phyloP scores from a whole-genome alignment of 2,329 filamentous ascomycete species.

The Xylariaceae sp. region DNA sequence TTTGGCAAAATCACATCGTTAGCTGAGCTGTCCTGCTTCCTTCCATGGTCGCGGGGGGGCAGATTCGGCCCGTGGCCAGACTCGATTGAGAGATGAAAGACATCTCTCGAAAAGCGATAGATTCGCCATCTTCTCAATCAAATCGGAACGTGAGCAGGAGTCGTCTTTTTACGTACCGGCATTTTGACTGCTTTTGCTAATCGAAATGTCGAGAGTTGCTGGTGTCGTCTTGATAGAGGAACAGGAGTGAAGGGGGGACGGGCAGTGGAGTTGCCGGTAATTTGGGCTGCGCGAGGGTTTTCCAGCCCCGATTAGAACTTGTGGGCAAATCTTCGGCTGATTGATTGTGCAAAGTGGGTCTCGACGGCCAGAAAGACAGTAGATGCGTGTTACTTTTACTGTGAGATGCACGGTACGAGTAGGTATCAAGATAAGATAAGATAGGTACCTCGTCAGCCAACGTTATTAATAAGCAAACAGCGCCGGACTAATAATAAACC shows the following conservation, averaged over 20 bases:
- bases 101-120: not conserved
- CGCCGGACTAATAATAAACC: too few species aligned
- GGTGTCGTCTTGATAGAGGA: conserved; percentile 24
- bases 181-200: conserved; percentile 39
- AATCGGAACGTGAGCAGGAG: not conserved
- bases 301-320: conserved; percentile 31
- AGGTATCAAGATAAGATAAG: conserved; percentile 6
- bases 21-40: conserved; percentile 10
- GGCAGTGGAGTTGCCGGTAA: conserved; percentile 27
- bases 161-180: conserved; percentile 36
- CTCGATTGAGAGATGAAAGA: not conserved
- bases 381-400: too few species aligned
- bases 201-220: conserved; percentile 37
- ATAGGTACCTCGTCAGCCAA: too few species aligned
- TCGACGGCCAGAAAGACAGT: too few species aligned
- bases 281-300: conserved; percentile 34
- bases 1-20: conserved; percentile 14
- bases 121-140: not conserved
- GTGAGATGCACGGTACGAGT: too few species aligned
- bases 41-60: not conserved
- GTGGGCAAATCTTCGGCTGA: conserved; percentile 28
- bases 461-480: not conserved
- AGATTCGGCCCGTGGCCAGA: not conserved
- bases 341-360: conserved; percentile 1
- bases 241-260: conserved; percentile 15